Base-by-base conservation (phyloP, 2,329 filamentous ascomycete genomes). In the Cadophora sp. region DNA sequence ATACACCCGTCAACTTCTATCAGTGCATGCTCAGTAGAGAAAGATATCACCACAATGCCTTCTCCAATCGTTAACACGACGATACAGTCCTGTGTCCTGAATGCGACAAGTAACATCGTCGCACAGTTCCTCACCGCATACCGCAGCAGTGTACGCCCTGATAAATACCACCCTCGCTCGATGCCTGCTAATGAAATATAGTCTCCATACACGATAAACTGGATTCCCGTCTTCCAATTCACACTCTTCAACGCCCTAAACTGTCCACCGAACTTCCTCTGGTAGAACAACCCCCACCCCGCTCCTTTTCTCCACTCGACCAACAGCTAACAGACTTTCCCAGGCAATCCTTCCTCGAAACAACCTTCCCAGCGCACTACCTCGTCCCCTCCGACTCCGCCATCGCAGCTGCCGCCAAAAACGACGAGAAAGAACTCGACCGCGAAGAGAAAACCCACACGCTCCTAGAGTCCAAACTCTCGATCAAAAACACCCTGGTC, bases 211-310 rank as follows among this genome's bases (percentile, higher is more conserved):
- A 78, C 81, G 27, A 81, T 96, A 73, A 87, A 94, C 79, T 84
- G 85, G 79, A 80, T 85, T 5, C 87, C 91, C 4, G 83, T 97
- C 51, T 80, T 94, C 72, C 91, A 94, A 76, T 97, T 96, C 79
- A 80, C 92, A 61, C 75, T 93, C 62, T 97, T 90, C 81, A 87
- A 89, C 71, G 76, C 92, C 41, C 76, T 97, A 67, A 90, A 85
- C 78, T 91, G 89, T 48, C 93, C 94, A 2, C 91, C 91, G 53
- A 97, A 97, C 80, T 92, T 93, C 76, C 77, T 92, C 73, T 97
- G 93, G 94, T 88, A 78, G 27, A 27, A 13, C 20, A 39, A 16
- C 3, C 36, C 43, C 41, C 22, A 4, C 27, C 27, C 27, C 27
- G n/a, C 27, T 30, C 27, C 27, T 30, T 6, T 16, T n/a, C 18